Evolutionary conservation across 805 yeast genomes (phyloP).

Genomic region (Millerozyma acaciae): DNA sequence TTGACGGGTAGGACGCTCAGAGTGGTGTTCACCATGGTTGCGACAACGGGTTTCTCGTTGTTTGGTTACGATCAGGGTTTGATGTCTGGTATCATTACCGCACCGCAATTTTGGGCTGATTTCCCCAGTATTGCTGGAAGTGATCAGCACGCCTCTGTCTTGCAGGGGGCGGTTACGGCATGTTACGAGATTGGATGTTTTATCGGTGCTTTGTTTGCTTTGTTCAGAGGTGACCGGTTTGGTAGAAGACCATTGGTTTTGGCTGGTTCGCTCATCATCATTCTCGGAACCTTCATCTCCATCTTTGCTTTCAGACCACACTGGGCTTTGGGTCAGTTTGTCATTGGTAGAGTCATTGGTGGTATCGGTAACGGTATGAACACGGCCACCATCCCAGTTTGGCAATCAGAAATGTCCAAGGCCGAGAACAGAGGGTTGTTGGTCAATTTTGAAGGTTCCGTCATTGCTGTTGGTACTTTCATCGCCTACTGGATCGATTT

Average conservation of each 20-base stretch:
- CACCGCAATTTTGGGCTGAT: slow-evolving; percentile 32
- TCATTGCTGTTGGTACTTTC: slow-evolving; percentile 64
- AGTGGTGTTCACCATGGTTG: slow-evolving; percentile 23
- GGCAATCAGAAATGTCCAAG: slow-evolving; percentile 45
- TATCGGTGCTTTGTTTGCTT: slow-evolving; percentile 41
- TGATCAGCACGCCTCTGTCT: slow-evolving; percentile 28
- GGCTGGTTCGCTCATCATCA: slow-evolving; percentile 35
- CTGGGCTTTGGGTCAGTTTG: slow-evolving; percentile 66
- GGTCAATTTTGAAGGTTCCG: slow-evolving; percentile 45
- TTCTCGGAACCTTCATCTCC: slow-evolving; percentile 40
- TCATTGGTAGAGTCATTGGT: slow-evolving; percentile 53
- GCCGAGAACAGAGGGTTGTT: slow-evolving; percentile 40
- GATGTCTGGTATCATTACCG: slow-evolving; percentile 43
- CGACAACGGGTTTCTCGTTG: slow-evolving; percentile 29
- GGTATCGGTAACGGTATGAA: slow-evolving; percentile 41
- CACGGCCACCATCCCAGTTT: slow-evolving; percentile 43
- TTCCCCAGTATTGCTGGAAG: slow-evolving; percentile 31
- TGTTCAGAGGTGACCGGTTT: slow-evolving; percentile 34
- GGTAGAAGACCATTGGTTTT: slow-evolving; percentile 43
- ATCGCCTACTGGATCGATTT: slow-evolving; percentile 64
- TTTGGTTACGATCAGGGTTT: slow-evolving; percentile 41
- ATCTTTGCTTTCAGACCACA: slow-evolving; percentile 32
- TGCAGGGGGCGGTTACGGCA: slow-evolving; percentile 68
- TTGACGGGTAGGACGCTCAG: slow-evolving; percentile 48
- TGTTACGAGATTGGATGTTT: slow-evolving; percentile 63